Percentiles rank a stretch among this genome's conserved stretches.
Evolutionary conservation across 768 basidiomycete species (phyloP).

Genomic region (Tricholoma sp.): DNA sequence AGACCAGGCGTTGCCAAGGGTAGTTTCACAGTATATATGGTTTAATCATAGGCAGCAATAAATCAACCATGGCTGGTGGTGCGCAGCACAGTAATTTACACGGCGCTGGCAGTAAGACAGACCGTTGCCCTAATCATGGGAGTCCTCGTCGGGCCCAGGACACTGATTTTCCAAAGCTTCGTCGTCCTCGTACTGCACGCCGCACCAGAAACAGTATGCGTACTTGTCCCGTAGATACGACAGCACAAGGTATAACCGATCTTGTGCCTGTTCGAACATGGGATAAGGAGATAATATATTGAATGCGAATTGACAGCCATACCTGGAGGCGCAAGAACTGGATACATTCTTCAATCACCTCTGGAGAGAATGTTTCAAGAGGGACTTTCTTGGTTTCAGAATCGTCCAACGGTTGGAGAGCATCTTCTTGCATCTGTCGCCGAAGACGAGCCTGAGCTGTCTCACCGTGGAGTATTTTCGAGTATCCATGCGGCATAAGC

Average conservation of each 20-base stretch:
- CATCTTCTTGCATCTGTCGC: constrained; percentile 71
- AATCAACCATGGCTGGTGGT: too few species aligned
- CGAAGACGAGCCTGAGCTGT: constrained; percentile 51
- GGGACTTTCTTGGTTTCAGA: constrained; percentile 26
- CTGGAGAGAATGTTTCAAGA: constrained; percentile 37
- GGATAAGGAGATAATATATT: constrained; percentile 2
- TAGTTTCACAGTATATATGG: not conserved
- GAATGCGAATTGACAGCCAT: constrained; percentile 15
- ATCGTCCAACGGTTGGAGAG: constrained; percentile 49
- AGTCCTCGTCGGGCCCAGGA: constrained; percentile 73
- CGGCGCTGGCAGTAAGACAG: not conserved
- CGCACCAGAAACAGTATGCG: constrained; percentile 88
- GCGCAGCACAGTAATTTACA: not conserved
- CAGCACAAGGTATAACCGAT: constrained; percentile 63
- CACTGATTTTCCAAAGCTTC: constrained; percentile 62
- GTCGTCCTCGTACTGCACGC: constrained; percentile 59
- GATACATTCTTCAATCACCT: constrained; percentile 60
- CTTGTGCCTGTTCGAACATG: constrained; percentile 48
- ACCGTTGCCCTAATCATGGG: constrained; percentile 56
- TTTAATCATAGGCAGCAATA: not conserved
- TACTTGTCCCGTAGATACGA: constrained; percentile 69
- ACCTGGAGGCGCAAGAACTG: constrained; percentile 68
- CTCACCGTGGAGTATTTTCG: constrained; percentile 19
- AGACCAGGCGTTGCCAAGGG: not conserved
- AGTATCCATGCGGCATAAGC: constrained; percentile 35